phyloP scores from a whole-genome alignment of 257 asterid genomes.

The Primulina huaijiensis region DNA sequence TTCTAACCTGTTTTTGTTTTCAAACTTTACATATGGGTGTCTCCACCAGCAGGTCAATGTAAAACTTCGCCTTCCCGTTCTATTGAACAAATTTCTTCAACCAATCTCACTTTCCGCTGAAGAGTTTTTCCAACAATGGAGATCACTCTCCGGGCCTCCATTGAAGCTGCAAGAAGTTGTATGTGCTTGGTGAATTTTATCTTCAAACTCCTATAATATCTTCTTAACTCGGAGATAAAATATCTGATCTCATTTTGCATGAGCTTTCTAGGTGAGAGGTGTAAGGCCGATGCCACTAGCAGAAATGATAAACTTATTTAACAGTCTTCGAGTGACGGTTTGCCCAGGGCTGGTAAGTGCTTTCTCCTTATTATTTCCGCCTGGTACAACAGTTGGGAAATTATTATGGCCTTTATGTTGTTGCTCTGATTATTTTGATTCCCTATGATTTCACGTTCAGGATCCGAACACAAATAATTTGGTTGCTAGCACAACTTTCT shows the following conservation, averaged over 20 bases:
- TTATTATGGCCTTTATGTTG: conserved; percentile 22
- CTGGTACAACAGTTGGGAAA: conserved; percentile 2
- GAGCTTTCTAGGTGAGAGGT: conserved; percentile 74
- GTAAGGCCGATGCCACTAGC: conserved; percentile 74
- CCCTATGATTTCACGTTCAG: conserved; percentile 40
- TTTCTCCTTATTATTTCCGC: conserved; percentile 19
- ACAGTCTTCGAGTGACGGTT: conserved; percentile 52
- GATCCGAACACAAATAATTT: conserved; percentile 88
- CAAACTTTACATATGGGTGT: conserved; percentile 28
- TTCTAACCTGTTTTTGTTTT: conserved; percentile 9
- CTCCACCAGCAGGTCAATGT: conserved; percentile 61
- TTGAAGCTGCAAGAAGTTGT: conserved; percentile 97
- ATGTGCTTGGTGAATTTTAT: conserved; percentile 27
- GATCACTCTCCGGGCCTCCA: conserved; percentile 96
- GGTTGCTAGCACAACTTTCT: conserved; percentile 85
- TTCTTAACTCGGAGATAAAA: conserved; percentile 7
- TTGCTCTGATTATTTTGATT: conserved; percentile 11
- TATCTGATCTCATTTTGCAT: conserved; percentile 28
- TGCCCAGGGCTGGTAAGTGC: conserved; percentile 86
- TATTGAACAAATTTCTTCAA: conserved; percentile 78
- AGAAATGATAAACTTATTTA: conserved; percentile 77
- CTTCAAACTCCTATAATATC: conserved; percentile 7
- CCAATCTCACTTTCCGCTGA: conserved; percentile 74
- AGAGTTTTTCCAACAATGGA: conserved; percentile 94
- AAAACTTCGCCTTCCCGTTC: conserved; percentile 88